Percentiles rank a stretch among this genome's conserved stretches.
Evolutionary conservation across 306 rosid species (phyloP).

Genomic region (Rosa rugosa): DNA sequence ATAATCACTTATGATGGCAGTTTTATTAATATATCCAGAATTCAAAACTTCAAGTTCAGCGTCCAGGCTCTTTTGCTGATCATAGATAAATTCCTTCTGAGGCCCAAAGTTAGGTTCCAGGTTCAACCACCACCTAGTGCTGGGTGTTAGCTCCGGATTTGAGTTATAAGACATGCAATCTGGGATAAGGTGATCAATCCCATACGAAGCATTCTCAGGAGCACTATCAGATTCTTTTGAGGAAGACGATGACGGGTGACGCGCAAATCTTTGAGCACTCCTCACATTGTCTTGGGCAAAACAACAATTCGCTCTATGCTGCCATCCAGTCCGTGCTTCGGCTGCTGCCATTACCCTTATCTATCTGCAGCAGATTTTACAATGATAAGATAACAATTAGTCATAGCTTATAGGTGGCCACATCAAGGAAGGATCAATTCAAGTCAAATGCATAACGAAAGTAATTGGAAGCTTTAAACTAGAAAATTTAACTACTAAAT

Average conservation of each 20-base stretch:
- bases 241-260: conserved; percentile 32
- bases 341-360: conserved; percentile 31
- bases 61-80: conserved; percentile 36
- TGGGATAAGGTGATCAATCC: conserved; percentile 29
- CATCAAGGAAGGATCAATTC: background rate
- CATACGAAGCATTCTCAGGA: conserved; percentile 33
- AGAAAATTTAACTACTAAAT: background rate
- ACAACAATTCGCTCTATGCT: conserved; percentile 19
- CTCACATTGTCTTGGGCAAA: conserved; percentile 23
- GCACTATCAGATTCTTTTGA: conserved; percentile 42
- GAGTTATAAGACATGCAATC: conserved; percentile 21
- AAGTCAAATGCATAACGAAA: background rate
- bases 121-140: conserved; percentile 70
- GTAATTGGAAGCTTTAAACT: background rate
- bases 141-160: conserved; percentile 31
- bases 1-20: conserved; percentile 28
- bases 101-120: conserved; percentile 49
- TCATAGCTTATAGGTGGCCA: conserved; percentile 1
- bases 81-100: conserved; percentile 39
- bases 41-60: conserved; percentile 46
- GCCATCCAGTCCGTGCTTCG: conserved; percentile 31
- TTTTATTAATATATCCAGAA: conserved; percentile 33
- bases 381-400: conserved; percentile 1
- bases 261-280: conserved; percentile 26
- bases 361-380: conserved; percentile 2